Percentiles rank a stretch among this genome's conserved stretches.
Evolutionary conservation across 192 early-diverging fungal genomes (phyloP).

Genomic region (Rhizophagus sp.): DNA sequence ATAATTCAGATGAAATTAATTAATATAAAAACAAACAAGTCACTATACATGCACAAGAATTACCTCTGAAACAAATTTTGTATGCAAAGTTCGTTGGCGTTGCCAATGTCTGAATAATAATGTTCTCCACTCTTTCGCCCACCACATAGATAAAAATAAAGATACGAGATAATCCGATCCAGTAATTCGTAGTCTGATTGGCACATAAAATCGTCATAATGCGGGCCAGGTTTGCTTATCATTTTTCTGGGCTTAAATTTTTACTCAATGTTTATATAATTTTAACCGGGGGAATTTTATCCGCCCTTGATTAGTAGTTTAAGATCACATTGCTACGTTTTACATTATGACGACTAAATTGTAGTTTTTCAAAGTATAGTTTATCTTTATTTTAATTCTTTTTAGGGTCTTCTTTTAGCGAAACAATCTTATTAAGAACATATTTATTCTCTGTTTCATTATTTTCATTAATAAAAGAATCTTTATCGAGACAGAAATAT

Average conservation of each 20-base stretch:
- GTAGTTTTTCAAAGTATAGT: no score
- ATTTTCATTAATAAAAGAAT: constrained; percentile 71
- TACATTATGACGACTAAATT: no score
- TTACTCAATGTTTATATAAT: no score
- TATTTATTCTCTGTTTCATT: constrained; percentile 58
- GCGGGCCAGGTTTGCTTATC: no score
- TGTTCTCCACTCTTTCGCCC: not conserved
- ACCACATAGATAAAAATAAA: not conserved
- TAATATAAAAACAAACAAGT: not conserved
- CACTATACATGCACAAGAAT: not conserved
- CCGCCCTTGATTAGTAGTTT: no score
- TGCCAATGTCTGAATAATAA: not conserved
- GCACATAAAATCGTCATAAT: no score
- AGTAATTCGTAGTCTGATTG: no score
- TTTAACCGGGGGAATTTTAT: no score
- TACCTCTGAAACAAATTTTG: not conserved
- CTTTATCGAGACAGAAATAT: constrained; percentile 98
- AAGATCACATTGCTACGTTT: no score
- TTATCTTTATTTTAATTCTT: constrained; percentile 43
- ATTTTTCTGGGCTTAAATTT: no score
- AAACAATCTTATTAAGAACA: constrained; percentile 68
- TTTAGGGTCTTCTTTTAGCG: constrained; percentile 69
- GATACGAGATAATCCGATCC: no score
- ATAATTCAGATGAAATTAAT: not conserved
- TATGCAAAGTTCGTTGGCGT: not conserved